Percentiles rank a stretch among this genome's conserved stretches.
These are phyloP conservation scores for Thecaphora thlaspeos DNA, from an alignment of 1,284 basidiomycete genomes.

Conservation along the genomic window DNA sequence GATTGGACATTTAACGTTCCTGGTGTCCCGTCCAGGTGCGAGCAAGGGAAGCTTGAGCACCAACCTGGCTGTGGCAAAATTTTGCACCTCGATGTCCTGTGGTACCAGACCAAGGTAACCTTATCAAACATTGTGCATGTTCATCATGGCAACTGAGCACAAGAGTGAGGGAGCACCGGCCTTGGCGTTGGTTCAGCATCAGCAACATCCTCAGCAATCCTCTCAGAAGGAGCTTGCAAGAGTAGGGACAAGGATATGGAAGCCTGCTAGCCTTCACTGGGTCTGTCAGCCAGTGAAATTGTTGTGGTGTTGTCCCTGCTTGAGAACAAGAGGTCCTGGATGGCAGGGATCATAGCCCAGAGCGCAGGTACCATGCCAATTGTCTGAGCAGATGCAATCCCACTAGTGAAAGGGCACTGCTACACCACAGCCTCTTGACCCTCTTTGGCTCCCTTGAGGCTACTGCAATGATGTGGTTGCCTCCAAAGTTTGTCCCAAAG, in stretches of 20 bases:
- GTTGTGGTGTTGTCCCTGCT: slow-evolving; percentile 15
- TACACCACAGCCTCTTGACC: slow-evolving; percentile 34
- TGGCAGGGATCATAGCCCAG: slow-evolving; percentile 7
- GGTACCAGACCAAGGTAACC: slow-evolving; percentile 22
- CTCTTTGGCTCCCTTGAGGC: slow-evolving; percentile 28
- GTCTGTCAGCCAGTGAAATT: slow-evolving; percentile 24
- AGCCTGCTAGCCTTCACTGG: too few relatives aligned
- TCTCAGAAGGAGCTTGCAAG: too few relatives aligned
- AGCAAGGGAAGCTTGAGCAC: slow-evolving; percentile 32
- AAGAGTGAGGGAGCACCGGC: too few relatives aligned
- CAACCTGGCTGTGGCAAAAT: slow-evolving; percentile 38
- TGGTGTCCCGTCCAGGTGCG: slow-evolving; percentile 36
- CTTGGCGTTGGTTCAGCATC: too few relatives aligned
- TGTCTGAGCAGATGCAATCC: slow-evolving; percentile 20
- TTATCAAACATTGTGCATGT: slow-evolving; percentile 17
- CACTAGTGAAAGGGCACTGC: slow-evolving; percentile 51
- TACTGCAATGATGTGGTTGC: slow-evolving; percentile 44
- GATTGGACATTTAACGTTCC: slow-evolving; percentile 37
- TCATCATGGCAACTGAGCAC: slow-evolving; percentile 44
- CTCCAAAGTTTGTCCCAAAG: slow-evolving; percentile 45
- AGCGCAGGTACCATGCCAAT: slow-evolving; percentile 16
- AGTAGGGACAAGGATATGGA: too few relatives aligned
- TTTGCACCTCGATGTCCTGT: neutral
- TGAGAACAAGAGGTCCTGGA: slow-evolving; percentile 32
- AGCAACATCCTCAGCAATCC: too few relatives aligned